phyloP scores from a whole-genome alignment of 2,329 filamentous ascomycete genomes.

The Aspergillus melleus region DNA sequence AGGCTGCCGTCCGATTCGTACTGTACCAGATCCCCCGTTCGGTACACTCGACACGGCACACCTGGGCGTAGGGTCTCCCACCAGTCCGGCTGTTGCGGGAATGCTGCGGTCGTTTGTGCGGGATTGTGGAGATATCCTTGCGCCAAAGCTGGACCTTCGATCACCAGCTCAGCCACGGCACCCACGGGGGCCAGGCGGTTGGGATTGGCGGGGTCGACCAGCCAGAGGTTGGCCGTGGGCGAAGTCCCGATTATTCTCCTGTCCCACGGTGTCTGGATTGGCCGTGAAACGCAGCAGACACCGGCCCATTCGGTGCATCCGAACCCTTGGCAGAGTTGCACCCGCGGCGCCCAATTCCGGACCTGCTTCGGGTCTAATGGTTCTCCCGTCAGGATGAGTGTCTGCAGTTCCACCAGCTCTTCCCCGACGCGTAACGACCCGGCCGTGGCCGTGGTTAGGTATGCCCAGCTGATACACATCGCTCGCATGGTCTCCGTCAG shows the following conservation, averaged over 20 bases:
- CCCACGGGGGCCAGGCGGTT: not conserved
- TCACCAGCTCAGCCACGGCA: not conserved
- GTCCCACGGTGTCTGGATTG: no score
- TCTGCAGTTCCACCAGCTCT: not conserved
- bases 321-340: not conserved
- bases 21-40: constrained; percentile 25
- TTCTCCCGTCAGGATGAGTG: constrained; percentile 1
- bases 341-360: not conserved
- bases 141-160: constrained; percentile 4
- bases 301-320: constrained; percentile 12
- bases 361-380: not conserved
- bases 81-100: not conserved
- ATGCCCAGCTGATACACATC: not conserved
- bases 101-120: not conserved
- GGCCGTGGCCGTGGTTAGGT: not conserved
- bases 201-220: not conserved
- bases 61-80: not conserved
- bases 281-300: no score
- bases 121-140: not conserved
- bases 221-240: not conserved
- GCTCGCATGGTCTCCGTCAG: constrained; percentile 22
- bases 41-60: not conserved
- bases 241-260: no score
- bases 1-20: constrained; percentile 11
- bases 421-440: not conserved